Evolutionary conservation across 257 asterid species (phyloP).

Genomic region (Solanum ossicruentum): DNA sequence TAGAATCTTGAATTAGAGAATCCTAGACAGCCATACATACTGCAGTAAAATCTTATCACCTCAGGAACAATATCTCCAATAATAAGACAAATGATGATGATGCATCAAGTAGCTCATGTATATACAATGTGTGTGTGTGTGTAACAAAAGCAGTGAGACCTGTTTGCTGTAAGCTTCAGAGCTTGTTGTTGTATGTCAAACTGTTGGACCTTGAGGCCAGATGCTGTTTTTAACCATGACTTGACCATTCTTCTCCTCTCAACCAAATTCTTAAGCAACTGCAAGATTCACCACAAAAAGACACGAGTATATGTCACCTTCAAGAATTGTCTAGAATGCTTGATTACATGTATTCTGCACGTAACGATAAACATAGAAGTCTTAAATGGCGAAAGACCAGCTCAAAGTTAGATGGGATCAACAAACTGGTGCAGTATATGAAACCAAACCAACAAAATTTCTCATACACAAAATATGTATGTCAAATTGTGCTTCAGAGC

Average conservation of each 20-base stretch:
- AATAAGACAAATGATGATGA: not conserved
- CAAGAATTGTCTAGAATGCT: not conserved
- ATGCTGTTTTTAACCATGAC: conserved; percentile 59
- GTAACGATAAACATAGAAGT: not conserved
- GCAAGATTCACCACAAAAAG: not conserved
- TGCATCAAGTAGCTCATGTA: conserved; percentile 4
- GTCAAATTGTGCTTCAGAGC: not conserved
- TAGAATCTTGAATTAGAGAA: conserved; percentile 93
- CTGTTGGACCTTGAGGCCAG: conserved; percentile 86
- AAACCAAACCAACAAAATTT: not conserved
- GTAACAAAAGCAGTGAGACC: conserved; percentile 31
- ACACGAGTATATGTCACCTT: not conserved
- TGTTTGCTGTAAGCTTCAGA: conserved; percentile 91
- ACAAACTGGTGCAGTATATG: not conserved
- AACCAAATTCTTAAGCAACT: conserved; percentile 87
- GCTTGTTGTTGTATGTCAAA: conserved; percentile 97
- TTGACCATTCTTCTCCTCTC: conserved; percentile 81
- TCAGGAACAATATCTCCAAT: conserved; percentile 4
- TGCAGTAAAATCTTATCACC: conserved; percentile 18
- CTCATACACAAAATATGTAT: not conserved
- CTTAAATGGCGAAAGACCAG: not conserved
- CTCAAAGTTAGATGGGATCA: not conserved
- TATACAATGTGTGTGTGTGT: not conserved
- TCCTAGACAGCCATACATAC: conserved; percentile 98
- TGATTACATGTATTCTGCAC: not conserved